Conservation (phyloP, 805 yeast genomes). For the Metschnikowia picachoensis region DNA sequence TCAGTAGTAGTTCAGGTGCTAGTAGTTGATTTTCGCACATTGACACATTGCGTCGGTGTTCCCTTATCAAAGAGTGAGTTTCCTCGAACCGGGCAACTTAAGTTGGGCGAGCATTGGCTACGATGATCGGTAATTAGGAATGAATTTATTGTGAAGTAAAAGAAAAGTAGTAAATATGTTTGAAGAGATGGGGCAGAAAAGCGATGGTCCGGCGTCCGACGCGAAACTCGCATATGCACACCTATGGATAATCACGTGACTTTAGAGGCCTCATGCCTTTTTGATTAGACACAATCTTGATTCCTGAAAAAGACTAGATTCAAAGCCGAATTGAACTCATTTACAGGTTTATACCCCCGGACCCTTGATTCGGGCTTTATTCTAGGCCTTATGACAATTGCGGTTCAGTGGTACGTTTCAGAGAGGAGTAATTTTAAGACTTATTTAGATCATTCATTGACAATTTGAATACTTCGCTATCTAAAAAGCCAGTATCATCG, state of each 20-base stretch:
- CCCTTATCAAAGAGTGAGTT: slow-evolving; percentile 25
- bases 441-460: too few species aligned
- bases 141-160: slow-evolving; percentile 1
- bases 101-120: slow-evolving; percentile 32
- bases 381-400: too few species aligned
- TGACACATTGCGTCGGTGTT: slow-evolving; percentile 47
- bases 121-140: neutral
- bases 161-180: neutral
- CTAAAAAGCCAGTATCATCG: too few species aligned
- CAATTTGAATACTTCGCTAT: too few species aligned
- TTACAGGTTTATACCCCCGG: too few species aligned
- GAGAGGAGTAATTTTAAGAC: too few species aligned
- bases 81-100: slow-evolving; percentile 42
- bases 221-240: neutral
- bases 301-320: too few species aligned
- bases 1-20: neutral
- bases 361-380: too few species aligned
- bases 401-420: too few species aligned
- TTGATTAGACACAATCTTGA: too few species aligned
- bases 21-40: slow-evolving; percentile 36
- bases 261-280: neutral
- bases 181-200: neutral
- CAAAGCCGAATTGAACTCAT: too few species aligned
- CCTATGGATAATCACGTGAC: neutral
- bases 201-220: neutral